Base-by-base conservation (phyloP, 2,329 filamentous ascomycete genomes). In the Clathrospora elynae region DNA sequence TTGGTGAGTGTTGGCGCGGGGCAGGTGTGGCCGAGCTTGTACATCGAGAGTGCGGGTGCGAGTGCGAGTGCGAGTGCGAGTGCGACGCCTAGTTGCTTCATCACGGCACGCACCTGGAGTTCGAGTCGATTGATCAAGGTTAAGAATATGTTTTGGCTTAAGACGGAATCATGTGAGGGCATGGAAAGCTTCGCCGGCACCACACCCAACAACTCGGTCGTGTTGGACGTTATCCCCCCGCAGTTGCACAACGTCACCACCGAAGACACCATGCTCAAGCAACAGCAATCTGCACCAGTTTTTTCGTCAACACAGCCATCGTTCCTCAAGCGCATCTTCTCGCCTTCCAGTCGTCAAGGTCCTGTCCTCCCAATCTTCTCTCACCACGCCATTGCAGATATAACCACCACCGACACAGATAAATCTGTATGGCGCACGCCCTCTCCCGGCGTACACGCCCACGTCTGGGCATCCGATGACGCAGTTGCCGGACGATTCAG, bases 11-110 rank as follows among this genome's bases (percentile, higher is more conserved):
- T 67, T 1, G 66, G 65, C 0, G 32, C 66, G 4, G 67, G 67
- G 8, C 62, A 49, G 23, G 16, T 66, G 4, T 69, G 67, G 36
- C 64, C 66, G 0, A 58, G 55, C 4, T 36, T 70, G 11, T 55
- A 66, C 37, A 13, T 44, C 11, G 46, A 42, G 26, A 44, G 43
- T 4, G 49, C 56, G 13, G 59, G 50, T 13, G 42, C 55, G 4
- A 30, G 20, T 2, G 43, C 42, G 6, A 58, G n/a, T n/a, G 49
- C 56, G 13, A 59, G 50, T 13, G 42, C 55, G 4, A 30, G 20
- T 2, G 43, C 42, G 6, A 58, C 55, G 11, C 57, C 55, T 1
- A 42, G 39, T 0, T 57, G 43, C 19, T 47, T 58, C 19, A 41
- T 51, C 4, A 52, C 50, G 12, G 46, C 44, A 2, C 45, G 49